A percentile compares a stretch with the other conserved stretches of the same genome.
phyloP scores from a whole-genome alignment of 169 alveolate genomes.

The Eimeria acervulina region DNA sequence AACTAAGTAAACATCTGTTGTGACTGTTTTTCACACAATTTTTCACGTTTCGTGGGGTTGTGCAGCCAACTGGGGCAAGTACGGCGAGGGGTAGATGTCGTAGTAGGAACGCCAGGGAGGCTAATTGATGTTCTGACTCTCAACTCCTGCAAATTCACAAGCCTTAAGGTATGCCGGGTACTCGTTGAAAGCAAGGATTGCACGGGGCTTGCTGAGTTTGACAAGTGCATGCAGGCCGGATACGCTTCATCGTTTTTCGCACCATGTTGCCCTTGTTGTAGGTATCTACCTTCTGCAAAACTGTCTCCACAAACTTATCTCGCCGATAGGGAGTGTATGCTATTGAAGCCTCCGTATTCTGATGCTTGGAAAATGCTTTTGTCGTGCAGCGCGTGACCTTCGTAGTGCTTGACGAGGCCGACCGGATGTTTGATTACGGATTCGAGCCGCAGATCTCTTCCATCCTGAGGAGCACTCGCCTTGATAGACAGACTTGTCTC shows the following conservation, averaged over 20 bases:
- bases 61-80: slow-evolving; percentile 83
- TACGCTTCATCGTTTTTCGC: not conserved
- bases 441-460: slow-evolving; percentile 97
- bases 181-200: not conserved
- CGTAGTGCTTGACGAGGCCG: slow-evolving; percentile 85
- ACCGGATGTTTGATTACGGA: slow-evolving; percentile 85
- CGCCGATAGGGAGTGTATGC: not conserved
- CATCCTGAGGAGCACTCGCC: slow-evolving; percentile 92
- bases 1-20: not conserved
- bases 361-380: not conserved
- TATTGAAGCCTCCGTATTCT: not conserved
- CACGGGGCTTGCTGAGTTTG: not conserved
- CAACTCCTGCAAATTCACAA: slow-evolving; percentile 73
- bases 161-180: slow-evolving; percentile 60
- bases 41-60: not conserved
- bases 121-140: slow-evolving; percentile 82
- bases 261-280: not conserved
- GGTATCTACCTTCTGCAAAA: not conserved
- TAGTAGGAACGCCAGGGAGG: slow-evolving; percentile 83
- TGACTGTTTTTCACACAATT: not conserved
- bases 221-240: not conserved
- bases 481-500: slow-evolving; percentile 95
- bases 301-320: not conserved
- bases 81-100: slow-evolving; percentile 82
- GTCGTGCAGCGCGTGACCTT: slow-evolving; percentile 97